Conservation (phyloP, 148 eudicot species). For the Silene latifolia region DNA sequence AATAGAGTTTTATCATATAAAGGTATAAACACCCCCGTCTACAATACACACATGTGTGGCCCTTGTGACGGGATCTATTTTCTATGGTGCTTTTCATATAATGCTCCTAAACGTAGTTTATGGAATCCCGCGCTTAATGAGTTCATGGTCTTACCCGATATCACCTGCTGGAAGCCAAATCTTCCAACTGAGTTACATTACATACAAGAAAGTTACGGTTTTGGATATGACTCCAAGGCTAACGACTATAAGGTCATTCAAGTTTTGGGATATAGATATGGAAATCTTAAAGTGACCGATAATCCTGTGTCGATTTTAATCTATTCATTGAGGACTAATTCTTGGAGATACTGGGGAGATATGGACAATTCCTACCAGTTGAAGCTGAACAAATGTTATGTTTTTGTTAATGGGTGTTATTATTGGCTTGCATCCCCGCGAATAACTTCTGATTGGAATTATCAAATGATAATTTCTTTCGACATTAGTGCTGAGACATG, state of each 20-base stretch:
- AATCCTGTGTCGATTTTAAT: constrained; percentile 7
- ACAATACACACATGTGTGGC: constrained; percentile 14
- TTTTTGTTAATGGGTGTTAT: constrained; percentile 14
- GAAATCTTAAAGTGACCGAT: neutral
- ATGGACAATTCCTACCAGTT: neutral
- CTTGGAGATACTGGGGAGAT: constrained; percentile 27
- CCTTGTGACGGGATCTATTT: constrained; percentile 19
- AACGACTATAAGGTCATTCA: constrained; percentile 16
- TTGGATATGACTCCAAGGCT: constrained; percentile 9
- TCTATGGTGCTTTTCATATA: neutral
- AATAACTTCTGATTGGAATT: neutral
- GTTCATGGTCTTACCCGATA: neutral
- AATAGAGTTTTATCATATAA: neutral
- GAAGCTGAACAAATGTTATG: neutral
- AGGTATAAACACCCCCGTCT: neutral
- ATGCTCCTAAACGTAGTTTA: neutral
- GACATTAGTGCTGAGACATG: constrained; percentile 6
- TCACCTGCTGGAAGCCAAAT: neutral
- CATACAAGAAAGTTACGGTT: neutral
- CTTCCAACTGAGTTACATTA: neutral
- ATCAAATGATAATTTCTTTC: neutral
- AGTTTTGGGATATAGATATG: no score
- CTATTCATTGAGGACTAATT: constrained; percentile 14
- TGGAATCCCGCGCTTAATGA: constrained; percentile 21
- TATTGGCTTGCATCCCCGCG: neutral